Percentiles rank a stretch among this genome's conserved stretches.
Evolutionary conservation across 2,329 filamentous ascomycete species (phyloP).

Genomic region (Phialophora expanda): DNA sequence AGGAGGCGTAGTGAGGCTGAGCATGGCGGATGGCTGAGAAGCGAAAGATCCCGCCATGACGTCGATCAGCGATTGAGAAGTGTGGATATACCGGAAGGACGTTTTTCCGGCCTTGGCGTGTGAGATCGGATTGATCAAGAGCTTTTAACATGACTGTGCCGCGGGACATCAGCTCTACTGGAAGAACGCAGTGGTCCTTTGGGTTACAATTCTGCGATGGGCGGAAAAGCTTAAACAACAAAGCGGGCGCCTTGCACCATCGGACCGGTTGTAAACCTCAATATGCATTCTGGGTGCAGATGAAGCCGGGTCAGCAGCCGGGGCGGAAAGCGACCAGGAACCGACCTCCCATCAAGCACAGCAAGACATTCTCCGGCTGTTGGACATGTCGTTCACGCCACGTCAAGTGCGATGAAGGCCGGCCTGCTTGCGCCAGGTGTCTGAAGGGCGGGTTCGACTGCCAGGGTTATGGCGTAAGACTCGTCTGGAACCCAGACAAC

Average conservation of each 20-base stretch:
- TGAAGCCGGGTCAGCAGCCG: conserved; percentile 20
- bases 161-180: not conserved
- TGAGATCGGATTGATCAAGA: not conserved
- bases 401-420: conserved; percentile 43
- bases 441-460: conserved; percentile 42
- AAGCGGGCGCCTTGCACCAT: not conserved
- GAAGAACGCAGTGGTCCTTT: not conserved
- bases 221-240: not conserved
- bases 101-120: not conserved
- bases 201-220: not conserved
- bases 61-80: conserved; percentile 1
- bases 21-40: conserved; percentile 9
- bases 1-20: conserved; percentile 30
- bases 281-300: conserved; percentile 21
- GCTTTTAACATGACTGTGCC: not conserved
- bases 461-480: conserved; percentile 40
- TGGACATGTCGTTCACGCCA: conserved; percentile 35
- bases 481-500: conserved; percentile 34
- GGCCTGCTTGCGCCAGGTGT: conserved; percentile 40
- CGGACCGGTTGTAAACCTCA: not conserved
- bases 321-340: conserved; percentile 23
- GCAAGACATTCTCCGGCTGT: conserved; percentile 35
- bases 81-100: not conserved
- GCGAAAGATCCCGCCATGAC: conserved; percentile 12
- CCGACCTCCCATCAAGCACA: conserved; percentile 34